A percentile compares a stretch with the other conserved stretches of the same genome.
Conservation (phyloP, 2,329 filamentous ascomycete genomes). For the Macroventuria anomochaeta region DNA sequence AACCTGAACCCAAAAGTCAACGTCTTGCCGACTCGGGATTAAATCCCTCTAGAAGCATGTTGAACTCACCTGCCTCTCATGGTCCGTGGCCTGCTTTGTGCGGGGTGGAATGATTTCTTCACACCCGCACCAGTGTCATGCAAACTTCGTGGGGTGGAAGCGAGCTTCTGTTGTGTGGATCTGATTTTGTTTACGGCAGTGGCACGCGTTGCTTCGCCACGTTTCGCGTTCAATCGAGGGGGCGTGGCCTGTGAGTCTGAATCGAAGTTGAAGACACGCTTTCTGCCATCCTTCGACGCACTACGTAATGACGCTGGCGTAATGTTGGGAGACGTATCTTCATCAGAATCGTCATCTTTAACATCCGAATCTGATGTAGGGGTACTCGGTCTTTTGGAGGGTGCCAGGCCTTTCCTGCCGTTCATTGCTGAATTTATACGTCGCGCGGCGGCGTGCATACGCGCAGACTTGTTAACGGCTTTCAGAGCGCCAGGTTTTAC, state of each 20-base stretch:
- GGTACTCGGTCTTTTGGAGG: conserved; percentile 26
- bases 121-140: conserved; percentile 25
- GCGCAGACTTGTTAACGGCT: conserved; percentile 26
- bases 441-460: conserved; percentile 13
- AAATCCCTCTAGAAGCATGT: background rate
- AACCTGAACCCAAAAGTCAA: background rate
- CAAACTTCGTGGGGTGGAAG: conserved; percentile 12
- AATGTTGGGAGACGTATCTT: conserved; percentile 40
- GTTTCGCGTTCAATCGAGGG: background rate
- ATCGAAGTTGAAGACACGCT: conserved; percentile 17
- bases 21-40: background rate
- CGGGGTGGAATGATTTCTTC: conserved; percentile 12
- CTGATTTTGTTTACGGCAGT: conserved; percentile 1
- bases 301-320: conserved; percentile 47
- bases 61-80: conserved; percentile 20
- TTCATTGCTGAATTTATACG: conserved; percentile 15
- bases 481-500: conserved; percentile 34
- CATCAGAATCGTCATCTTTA: conserved; percentile 24
- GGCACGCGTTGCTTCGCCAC: background rate
- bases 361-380: conserved; percentile 18
- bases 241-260: conserved; percentile 5
- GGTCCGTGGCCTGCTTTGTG: conserved; percentile 18
- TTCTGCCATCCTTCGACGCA: conserved; percentile 32
- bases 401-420: conserved; percentile 21
- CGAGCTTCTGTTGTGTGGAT: conserved; percentile 15